These are phyloP conservation scores for Nothophoma quercina DNA, from an alignment of 2,329 filamentous ascomycete species.

Conservation along the genomic window DNA sequence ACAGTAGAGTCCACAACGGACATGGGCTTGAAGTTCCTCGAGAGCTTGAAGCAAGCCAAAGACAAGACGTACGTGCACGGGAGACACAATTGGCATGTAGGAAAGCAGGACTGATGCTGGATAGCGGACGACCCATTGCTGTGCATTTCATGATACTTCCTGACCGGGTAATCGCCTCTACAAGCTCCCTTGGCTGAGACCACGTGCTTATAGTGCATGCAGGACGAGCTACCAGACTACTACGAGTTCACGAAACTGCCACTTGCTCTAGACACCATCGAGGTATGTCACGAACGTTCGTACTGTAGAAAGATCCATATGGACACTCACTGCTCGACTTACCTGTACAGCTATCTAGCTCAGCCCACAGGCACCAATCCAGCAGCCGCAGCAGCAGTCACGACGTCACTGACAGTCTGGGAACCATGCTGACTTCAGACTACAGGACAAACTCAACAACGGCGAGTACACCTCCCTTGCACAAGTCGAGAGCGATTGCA, in stretches of 20 bases:
- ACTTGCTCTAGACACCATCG: slow-evolving; percentile 78
- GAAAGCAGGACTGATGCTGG: slow-evolving; percentile 30
- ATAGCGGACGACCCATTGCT: slow-evolving; percentile 73
- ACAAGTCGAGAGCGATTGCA: slow-evolving; percentile 82
- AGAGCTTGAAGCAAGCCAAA: slow-evolving; percentile 75
- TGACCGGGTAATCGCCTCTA: slow-evolving; percentile 55
- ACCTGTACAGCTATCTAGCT: neutral
- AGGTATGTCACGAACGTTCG: slow-evolving; percentile 54
- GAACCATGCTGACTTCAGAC: slow-evolving; percentile 22
- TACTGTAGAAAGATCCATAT: neutral
- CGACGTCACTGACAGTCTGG: neutral
- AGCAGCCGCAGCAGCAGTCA: neutral
- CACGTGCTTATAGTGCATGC: slow-evolving; percentile 26
- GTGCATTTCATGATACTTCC: slow-evolving; percentile 78
- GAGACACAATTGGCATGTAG: neutral
- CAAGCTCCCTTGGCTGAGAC: slow-evolving; percentile 3
- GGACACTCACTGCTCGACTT: neutral
- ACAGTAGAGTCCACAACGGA: slow-evolving; percentile 73
- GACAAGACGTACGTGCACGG: slow-evolving; percentile 76
- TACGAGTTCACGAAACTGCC: slow-evolving; percentile 80
- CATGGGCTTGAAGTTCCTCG: slow-evolving; percentile 75
- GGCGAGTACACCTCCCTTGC: slow-evolving; percentile 75
- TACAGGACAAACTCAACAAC: slow-evolving; percentile 69
- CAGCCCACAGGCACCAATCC: neutral
- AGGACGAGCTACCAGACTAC: slow-evolving; percentile 73